Evolutionary conservation across 2,329 filamentous ascomycete species (phyloP), one percentile per base, ranked within the genome.

Genomic region (Epichloe sp.): DNA sequence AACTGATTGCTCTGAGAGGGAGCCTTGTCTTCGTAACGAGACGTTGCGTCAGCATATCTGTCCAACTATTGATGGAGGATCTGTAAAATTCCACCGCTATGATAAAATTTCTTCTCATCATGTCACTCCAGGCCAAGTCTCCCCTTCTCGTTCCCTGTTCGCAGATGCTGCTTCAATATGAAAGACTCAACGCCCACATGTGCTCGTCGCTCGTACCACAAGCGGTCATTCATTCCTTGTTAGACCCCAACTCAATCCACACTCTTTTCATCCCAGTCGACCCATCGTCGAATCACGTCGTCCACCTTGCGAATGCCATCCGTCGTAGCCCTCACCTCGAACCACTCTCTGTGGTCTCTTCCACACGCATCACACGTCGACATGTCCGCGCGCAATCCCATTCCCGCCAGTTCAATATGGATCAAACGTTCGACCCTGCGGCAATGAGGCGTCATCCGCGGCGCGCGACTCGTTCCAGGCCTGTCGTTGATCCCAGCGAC

Each of bases 301-400:
- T 80, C 71, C 71, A 80, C 72, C 70, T 78, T 75, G 54, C 75
- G 79, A 3, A 97, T 75, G 0, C 83, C 86, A 31, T 83, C 76
- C 56, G 82, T 78, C 21, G 73, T 83, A 0, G 87, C 86, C 55
- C 87, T 81, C 1, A 96, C 82, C 68, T 94, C 86, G 64, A 98
- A 98, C 91, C 91, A 98, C 70, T 98, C 93, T 49, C 84, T 75
- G 66, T 98, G 93, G 59, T 88, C 83, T 61, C 82, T 83, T 2
- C 89, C 89, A 63, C 93, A 98, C 1, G 81, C 77, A 4, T 74
- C 73, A 61, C 93, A 98, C 49, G 78, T 78, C 17, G 68, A 71
- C 45, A 69, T 66, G 65, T 81, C 68, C 51, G 70, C 67, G 54
- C 79, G 69, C 54, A 81, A 56, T 1, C 78, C 70, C 75, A 81